Percentiles rank a stretch among this genome's conserved stretches.
Evolutionary conservation across 2,329 filamentous ascomycete genomes (phyloP).

Genomic region (Fusarium torulosum): DNA sequence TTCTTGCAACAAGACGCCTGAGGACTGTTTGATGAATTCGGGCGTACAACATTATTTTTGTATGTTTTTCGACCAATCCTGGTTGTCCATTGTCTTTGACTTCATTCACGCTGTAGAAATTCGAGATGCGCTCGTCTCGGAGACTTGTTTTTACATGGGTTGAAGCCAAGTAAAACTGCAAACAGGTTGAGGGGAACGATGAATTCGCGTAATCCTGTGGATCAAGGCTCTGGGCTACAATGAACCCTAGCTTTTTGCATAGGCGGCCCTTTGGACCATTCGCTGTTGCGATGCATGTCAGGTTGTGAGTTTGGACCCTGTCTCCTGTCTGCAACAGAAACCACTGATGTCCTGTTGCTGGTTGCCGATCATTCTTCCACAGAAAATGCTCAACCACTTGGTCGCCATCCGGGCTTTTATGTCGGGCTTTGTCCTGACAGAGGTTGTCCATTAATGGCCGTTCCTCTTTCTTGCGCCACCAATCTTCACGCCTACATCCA

Average conservation of each 20-base stretch:
- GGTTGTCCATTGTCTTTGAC: not conserved
- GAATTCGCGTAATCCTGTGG: conserved; percentile 44
- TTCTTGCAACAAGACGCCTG: conserved; percentile 2
- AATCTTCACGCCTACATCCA: conserved; percentile 34
- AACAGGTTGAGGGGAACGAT: conserved; percentile 43
- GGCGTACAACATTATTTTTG: not conserved
- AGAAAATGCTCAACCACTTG: conserved; percentile 7
- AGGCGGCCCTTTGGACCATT: conserved; percentile 10
- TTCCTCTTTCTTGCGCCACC: conserved; percentile 5
- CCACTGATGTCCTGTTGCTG: conserved; percentile 14
- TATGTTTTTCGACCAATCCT: not conserved
- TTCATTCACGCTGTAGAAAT: not conserved
- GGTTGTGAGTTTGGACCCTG: conserved; percentile 16
- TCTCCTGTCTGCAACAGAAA: conserved; percentile 23
- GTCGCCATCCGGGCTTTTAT: conserved; percentile 8
- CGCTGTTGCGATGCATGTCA: not conserved
- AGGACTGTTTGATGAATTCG: not conserved
- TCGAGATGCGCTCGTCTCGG: conserved; percentile 3
- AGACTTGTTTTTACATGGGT: conserved; percentile 20
- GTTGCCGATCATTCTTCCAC: conserved; percentile 32
- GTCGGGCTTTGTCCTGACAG: not conserved
- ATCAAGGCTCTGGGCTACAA: conserved; percentile 29
- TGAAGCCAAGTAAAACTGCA: conserved; percentile 31
- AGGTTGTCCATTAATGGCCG: conserved; percentile 16
- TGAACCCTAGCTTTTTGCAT: conserved; percentile 23